Evolutionary conservation across 208 protist genomes (phyloP), one percentile per base, ranked within the genome.

Genomic region (Sergeia podlipaevii): DNA sequence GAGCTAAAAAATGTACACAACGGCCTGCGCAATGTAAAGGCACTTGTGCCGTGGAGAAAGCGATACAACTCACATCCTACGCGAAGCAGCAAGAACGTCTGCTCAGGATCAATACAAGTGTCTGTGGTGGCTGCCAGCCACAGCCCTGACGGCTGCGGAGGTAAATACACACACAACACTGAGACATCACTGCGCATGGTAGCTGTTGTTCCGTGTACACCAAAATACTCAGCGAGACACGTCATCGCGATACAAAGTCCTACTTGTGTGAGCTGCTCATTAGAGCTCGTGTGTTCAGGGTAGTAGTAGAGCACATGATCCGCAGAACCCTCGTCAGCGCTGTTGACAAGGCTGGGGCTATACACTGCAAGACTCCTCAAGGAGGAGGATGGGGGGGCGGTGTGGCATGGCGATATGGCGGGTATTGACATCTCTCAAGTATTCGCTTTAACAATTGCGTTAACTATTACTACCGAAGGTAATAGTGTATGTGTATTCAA

Each of bases 241-340:
- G 55, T 58, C 26, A 72, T 51, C 13, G 74, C 79, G 18, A 86
- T 86, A 48, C 75, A 85, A 44, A 89, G 85, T 29, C 85, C 85
- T 37, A 89, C 73, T 1, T 80, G 75, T 38, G 84, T 86, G 63
- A 88, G 77, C 51, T 85, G 66, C 17, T n/a, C 26, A 48, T 79
- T 79, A 4, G 46, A 4, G 26, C 45, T 27, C 21, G 68, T 56
- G 44, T 67, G 47, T 0, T 28, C 3, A 15, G 85, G 77, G 39
- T 75, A 70, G 59, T 77, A 89, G 58, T 71, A 89, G 36, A 92
- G 62, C 36, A 87, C 74, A 46, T 84, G 86, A 48, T 92, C 80
- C 42, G 67, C 60, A 18, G 70, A 73, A 2, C 63, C 47, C 24
- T 85, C 75, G 49, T 89, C 85, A 3, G 50, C 33, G 17, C 73